A percentile compares a stretch with the other conserved stretches of the same genome.
phyloP scores from a whole-genome alignment of 2,329 filamentous ascomycete species.

The Hymenoscyphus occultus region DNA sequence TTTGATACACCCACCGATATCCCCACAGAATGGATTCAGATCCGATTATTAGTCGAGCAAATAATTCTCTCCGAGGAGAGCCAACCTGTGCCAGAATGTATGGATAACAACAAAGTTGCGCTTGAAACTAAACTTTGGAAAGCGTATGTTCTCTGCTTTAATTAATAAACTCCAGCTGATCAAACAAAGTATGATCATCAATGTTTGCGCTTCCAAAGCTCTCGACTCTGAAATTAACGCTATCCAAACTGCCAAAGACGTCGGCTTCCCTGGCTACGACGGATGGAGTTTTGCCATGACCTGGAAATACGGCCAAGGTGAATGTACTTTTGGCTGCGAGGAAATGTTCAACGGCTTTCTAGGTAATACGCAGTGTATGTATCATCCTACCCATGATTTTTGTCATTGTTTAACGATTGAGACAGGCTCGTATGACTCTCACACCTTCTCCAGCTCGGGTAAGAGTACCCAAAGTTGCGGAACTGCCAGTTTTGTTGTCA shows the following conservation, averaged over 20 bases:
- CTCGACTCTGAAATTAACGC: neutral
- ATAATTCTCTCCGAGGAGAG: neutral
- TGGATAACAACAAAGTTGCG: neutral
- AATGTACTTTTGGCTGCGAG: neutral
- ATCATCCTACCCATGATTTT: too few relatives aligned
- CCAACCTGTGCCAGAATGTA: neutral
- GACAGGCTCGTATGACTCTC: neutral
- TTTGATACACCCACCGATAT: neutral
- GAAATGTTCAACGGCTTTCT: neutral
- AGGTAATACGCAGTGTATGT: neutral
- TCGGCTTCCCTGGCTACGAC: neutral
- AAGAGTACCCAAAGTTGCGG: conserved; percentile 4
- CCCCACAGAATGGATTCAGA: neutral
- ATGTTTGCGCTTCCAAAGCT: neutral
- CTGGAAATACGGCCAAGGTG: neutral
- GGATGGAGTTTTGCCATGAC: neutral
- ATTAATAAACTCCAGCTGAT: neutral
- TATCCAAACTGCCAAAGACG: conserved; percentile 2
- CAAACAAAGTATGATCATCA: neutral
- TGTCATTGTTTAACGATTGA: neutral
- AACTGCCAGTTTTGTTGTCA: conserved; percentile 5
- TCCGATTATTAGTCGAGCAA: neutral
- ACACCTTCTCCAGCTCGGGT: conserved; percentile 1
- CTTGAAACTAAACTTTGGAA: conserved; percentile 2
- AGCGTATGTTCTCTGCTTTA: neutral